Evolutionary conservation across 192 early-diverging fungal genomes (phyloP).

Genomic region (Paraglomus brasilianum): DNA sequence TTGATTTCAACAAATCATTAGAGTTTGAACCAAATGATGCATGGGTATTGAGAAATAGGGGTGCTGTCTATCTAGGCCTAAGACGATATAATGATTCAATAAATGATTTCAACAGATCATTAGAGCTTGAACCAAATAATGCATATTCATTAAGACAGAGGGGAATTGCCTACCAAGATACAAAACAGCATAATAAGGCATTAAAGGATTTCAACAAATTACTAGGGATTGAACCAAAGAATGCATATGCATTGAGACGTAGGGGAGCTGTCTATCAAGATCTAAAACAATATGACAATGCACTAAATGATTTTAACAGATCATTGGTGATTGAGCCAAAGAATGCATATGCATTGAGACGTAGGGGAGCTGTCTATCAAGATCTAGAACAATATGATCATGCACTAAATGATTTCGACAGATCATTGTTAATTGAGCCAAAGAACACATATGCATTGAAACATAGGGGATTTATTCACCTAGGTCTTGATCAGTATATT

Average conservation of each 20-base stretch:
- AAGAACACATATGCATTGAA: background rate
- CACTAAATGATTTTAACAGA: slow-evolving; percentile 10
- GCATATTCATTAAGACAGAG: too few species aligned
- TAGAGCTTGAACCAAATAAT: background rate
- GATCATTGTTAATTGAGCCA: slow-evolving; percentile 8
- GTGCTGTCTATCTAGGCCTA: background rate
- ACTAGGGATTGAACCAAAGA: too few species aligned
- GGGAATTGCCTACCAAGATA: too few species aligned
- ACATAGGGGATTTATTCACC: background rate
- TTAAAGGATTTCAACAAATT: too few species aligned
- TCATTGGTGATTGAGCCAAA: background rate
- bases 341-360: slow-evolving; percentile 19
- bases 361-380: slow-evolving; percentile 9
- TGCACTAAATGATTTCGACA: slow-evolving; percentile 5
- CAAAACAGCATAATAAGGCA: too few species aligned
- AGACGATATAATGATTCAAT: background rate
- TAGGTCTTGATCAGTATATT: background rate
- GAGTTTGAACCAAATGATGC: slow-evolving; percentile 1
- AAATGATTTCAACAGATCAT: background rate
- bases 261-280: slow-evolving; percentile 3
- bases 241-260: too few species aligned
- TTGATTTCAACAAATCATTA: background rate
- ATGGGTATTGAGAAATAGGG: background rate
- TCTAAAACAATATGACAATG: background rate
- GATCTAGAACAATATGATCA: background rate